A percentile compares a stretch with the other conserved stretches of the same genome.
These are phyloP conservation scores for Pythium pyrilobum DNA, from an alignment of 352 stramenopile species.

Conservation along the genomic window DNA sequence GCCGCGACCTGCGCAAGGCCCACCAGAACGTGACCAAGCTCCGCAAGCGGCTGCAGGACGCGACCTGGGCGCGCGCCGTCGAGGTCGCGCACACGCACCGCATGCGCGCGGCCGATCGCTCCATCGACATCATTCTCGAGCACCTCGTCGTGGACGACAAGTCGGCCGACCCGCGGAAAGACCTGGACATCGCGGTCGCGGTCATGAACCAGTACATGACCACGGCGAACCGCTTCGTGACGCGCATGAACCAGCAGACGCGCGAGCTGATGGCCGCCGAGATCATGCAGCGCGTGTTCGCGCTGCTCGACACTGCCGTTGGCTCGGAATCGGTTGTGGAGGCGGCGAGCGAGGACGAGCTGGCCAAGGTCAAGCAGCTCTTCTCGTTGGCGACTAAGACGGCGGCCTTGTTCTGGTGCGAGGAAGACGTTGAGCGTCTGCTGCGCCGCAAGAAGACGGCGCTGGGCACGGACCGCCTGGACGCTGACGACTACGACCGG, in stretches of 20 bases:
- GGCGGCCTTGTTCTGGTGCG: constrained; percentile 51
- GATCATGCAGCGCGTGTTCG: constrained; percentile 68
- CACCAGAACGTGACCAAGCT: constrained; percentile 19
- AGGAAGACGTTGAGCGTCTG: constrained; percentile 45
- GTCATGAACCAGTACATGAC: constrained; percentile 81
- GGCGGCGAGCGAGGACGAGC: constrained; percentile 23
- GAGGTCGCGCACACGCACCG: constrained; percentile 45
- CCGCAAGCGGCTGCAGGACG: constrained; percentile 33
- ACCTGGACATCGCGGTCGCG: constrained; percentile 52
- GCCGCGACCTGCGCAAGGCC: constrained; percentile 29
- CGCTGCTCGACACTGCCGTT: constrained; percentile 36
- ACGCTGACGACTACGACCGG: constrained; percentile 51
- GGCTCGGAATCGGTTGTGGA: constrained; percentile 16
- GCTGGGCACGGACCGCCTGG: constrained; percentile 22
- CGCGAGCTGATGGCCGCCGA: constrained; percentile 45
- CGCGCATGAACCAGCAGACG: constrained; percentile 36
- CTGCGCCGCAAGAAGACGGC: constrained; percentile 50
- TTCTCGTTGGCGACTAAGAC: constrained; percentile 57
- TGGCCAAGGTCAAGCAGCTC: constrained; percentile 37
- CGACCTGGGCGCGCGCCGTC: constrained; percentile 28
- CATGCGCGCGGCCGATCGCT: constrained; percentile 38
- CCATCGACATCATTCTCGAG: constrained; percentile 36
- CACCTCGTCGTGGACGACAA: constrained; percentile 35
- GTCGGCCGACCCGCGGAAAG: constrained; percentile 15
- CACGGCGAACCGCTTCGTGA: constrained; percentile 47